A percentile compares a stretch with the other conserved stretches of the same genome.
phyloP scores from a whole-genome alignment of 2,329 filamentous ascomycete species.

The Scorias spongiosa region DNA sequence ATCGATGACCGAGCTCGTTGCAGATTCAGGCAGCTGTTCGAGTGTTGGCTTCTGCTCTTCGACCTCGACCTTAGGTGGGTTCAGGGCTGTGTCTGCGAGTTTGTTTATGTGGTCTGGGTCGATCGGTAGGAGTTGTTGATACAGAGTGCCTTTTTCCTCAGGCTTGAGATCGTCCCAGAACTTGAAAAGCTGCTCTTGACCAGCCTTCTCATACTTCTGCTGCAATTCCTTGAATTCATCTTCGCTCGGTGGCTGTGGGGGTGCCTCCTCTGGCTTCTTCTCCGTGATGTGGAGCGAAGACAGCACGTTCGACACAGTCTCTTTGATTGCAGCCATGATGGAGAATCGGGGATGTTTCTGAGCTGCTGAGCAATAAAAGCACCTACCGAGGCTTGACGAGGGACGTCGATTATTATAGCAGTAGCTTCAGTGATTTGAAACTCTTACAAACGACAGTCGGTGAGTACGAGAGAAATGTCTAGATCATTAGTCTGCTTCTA shows the following conservation, averaged over 20 bases:
- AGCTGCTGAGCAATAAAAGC: too few relatives aligned
- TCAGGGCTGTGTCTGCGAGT: conserved; percentile 66
- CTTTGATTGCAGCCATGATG: background rate
- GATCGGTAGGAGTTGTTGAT: conserved; percentile 66
- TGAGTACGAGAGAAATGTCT: background rate
- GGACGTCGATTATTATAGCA: too few relatives aligned
- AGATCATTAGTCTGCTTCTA: background rate
- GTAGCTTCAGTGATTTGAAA: too few relatives aligned
- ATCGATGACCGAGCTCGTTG: conserved; percentile 82
- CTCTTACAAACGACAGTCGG: background rate
- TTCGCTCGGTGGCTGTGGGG: conserved; percentile 40
- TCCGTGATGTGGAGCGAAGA: conserved; percentile 24
- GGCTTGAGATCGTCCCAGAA: conserved; percentile 70
- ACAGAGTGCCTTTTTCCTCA: conserved; percentile 62
- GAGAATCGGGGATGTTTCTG: background rate
- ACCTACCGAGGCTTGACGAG: too few relatives aligned
- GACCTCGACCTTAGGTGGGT: conserved; percentile 50
- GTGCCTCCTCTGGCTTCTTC: conserved; percentile 15
- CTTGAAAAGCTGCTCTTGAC: conserved; percentile 68
- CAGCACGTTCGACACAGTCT: conserved; percentile 13
- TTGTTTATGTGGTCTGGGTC: conserved; percentile 78
- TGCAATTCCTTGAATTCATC: conserved; percentile 54
- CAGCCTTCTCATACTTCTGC: conserved; percentile 57
- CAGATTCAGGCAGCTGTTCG: conserved; percentile 75
- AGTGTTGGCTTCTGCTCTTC: conserved; percentile 42